Conservation (phyloP, 2,329 filamentous ascomycete genomes). For the Plenodomus biglobosus region DNA sequence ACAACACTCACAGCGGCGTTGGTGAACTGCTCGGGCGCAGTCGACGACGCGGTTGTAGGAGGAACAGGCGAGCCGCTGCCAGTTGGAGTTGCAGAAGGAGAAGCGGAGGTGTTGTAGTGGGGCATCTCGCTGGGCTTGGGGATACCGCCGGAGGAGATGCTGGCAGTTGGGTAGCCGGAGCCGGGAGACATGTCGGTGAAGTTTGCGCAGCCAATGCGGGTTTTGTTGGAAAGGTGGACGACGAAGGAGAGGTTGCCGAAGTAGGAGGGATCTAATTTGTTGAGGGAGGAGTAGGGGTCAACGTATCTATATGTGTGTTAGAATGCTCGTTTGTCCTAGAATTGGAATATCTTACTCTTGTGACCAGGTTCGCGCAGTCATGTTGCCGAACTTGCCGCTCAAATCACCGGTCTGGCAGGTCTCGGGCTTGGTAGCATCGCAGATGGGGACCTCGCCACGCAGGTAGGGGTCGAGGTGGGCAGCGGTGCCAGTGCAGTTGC, state of each 20-base stretch:
- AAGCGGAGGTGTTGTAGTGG: slow-evolving; percentile 14
- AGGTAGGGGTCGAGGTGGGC: slow-evolving; percentile 49
- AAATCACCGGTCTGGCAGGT: slow-evolving; percentile 51
- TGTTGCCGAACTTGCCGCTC: slow-evolving; percentile 50
- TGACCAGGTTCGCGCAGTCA: slow-evolving; percentile 34
- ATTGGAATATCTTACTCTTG: slow-evolving; percentile 48
- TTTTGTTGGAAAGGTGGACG: slow-evolving; percentile 56
- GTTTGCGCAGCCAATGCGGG: slow-evolving; percentile 60
- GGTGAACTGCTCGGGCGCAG: slow-evolving; percentile 19
- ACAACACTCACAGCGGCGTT: slow-evolving; percentile 23
- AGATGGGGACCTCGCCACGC: slow-evolving; percentile 43
- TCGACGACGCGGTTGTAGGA: slow-evolving; percentile 15
- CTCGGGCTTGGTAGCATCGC: slow-evolving; percentile 41
- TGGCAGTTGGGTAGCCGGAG: slow-evolving; percentile 41
- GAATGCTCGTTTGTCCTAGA: no score
- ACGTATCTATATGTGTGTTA: slow-evolving; percentile 41
- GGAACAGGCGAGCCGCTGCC: slow-evolving; percentile 12
- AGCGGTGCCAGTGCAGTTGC: slow-evolving; percentile 48
- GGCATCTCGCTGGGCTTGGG: slow-evolving; percentile 11
- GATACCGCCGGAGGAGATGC: slow-evolving; percentile 11
- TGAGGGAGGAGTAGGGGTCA: slow-evolving; percentile 55
- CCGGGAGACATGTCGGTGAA: slow-evolving; percentile 59
- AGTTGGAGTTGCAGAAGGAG: slow-evolving; percentile 18
- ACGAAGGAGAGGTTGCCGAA: slow-evolving; percentile 59
- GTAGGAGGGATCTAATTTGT: slow-evolving; percentile 47